phyloP scores from a whole-genome alignment of 192 early-diverging fungal species.

The Coemansia sp. region DNA sequence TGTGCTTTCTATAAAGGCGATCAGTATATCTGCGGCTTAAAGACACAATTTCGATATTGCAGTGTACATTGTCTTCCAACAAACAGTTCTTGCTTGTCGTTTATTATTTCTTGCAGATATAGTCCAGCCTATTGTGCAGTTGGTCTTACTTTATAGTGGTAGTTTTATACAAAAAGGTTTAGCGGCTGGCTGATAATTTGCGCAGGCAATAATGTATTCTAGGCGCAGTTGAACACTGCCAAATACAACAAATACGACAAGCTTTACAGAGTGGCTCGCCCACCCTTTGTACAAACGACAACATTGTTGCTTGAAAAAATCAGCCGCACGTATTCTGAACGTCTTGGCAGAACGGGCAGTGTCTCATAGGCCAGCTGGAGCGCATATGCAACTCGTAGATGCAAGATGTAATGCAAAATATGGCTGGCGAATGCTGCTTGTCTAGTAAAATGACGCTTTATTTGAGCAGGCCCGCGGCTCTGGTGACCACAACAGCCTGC shows the following conservation, averaged over 20 bases:
- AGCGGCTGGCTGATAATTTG: not conserved
- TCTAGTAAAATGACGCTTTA: no score
- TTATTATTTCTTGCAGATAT: not conserved
- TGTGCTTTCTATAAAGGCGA: conserved; percentile 5
- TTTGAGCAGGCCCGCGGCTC: no score
- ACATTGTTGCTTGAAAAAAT: not conserved
- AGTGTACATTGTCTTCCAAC: not conserved
- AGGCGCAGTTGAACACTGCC: not conserved
- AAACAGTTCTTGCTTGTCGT: not conserved
- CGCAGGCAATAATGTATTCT: not conserved
- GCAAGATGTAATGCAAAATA: no score
- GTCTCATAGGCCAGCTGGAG: no score
- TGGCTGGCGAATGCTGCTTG: no score
- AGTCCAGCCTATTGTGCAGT: not conserved
- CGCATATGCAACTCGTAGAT: no score
- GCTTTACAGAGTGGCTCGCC: not conserved
- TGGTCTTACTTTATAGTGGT: not conserved
- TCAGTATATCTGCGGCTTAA: conserved; percentile 16
- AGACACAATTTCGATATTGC: conserved; percentile 10
- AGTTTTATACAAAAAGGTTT: not conserved
- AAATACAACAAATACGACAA: not conserved
- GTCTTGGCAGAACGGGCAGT: no score
- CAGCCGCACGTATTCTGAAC: no score
- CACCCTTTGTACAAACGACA: not conserved
- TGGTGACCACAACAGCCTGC: not conserved